Conservation (phyloP, 2,329 filamentous ascomycete species). For the Fusarium camptoceras region DNA sequence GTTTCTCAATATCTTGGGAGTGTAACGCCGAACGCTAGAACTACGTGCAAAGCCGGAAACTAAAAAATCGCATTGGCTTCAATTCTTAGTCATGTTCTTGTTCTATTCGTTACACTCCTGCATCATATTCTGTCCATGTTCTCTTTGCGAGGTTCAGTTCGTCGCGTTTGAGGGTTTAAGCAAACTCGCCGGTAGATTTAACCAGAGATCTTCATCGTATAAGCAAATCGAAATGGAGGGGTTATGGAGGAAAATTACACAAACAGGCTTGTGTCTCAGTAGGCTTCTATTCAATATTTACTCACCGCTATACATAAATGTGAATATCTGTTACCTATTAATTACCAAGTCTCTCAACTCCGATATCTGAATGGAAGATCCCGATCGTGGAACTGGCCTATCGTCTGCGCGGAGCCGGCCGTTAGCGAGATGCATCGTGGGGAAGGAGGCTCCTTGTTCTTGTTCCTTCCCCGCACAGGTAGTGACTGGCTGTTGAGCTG, state of each 20-base stretch:
- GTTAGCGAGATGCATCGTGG: conserved; percentile 39
- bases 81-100: not conserved
- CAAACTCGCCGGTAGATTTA: not conserved
- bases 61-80: not conserved
- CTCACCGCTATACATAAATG: conserved; percentile 1
- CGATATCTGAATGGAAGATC: conserved; percentile 44
- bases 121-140: not conserved
- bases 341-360: conserved; percentile 28
- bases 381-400: conserved; percentile 46
- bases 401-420: conserved; percentile 50
- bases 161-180: not conserved
- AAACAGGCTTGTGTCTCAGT: not conserved
- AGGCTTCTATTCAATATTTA: not conserved
- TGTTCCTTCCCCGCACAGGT: conserved; percentile 37
- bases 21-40: not conserved
- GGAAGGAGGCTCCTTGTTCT: conserved; percentile 23
- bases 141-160: not conserved
- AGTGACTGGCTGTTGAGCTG: conserved; percentile 20
- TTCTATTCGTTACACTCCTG: not conserved
- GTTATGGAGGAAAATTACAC: not conserved
- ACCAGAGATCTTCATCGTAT: not conserved
- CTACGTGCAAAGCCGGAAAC: not conserved
- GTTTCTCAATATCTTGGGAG: not conserved
- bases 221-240: not conserved
- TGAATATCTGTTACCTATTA: not conserved